Percentiles rank a stretch among this genome's conserved stretches.
These are phyloP conservation scores for Sextonia rubra DNA, from an alignment of 164 flowering plant genomes.

Conservation along the genomic window DNA sequence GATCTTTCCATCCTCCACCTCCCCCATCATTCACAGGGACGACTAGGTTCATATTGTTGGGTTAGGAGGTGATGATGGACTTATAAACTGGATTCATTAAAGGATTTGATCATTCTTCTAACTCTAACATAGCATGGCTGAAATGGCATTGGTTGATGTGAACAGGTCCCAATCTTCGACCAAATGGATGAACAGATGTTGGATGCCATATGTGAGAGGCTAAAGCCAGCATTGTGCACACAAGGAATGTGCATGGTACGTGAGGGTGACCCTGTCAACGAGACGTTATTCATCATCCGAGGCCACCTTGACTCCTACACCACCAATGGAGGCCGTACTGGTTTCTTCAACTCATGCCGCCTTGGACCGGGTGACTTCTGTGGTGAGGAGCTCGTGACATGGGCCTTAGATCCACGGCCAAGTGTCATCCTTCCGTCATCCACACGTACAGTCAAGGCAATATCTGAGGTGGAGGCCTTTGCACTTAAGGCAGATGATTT, in stretches of 20 bases:
- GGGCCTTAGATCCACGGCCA: constrained; percentile 87
- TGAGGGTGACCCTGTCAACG: constrained; percentile 90
- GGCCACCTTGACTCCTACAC: constrained; percentile 90
- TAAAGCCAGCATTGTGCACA: constrained; percentile 75
- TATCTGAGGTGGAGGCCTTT: constrained; percentile 85
- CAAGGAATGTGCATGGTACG: constrained; percentile 70
- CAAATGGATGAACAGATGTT: constrained; percentile 91
- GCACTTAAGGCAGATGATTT: constrained; percentile 77
- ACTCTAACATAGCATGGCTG: neutral
- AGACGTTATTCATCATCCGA: constrained; percentile 86
- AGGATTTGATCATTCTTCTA: too few species aligned
- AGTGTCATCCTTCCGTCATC: constrained; percentile 69
- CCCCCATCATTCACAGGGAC: neutral
- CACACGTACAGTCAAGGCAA: constrained; percentile 75
- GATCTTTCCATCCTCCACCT: too few species aligned
- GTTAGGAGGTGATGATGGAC: too few species aligned
- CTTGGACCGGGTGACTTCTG: constrained; percentile 90
- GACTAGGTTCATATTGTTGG: too few species aligned
- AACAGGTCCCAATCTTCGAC: constrained; percentile 78
- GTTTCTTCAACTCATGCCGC: constrained; percentile 81
- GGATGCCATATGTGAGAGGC: constrained; percentile 92
- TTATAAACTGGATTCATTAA: too few species aligned
- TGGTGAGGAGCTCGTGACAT: constrained; percentile 89
- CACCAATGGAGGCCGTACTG: constrained; percentile 88
- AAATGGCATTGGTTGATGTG: neutral